phyloP scores from a whole-genome alignment of 768 basidiomycete genomes.

The Auriscalpium microsporum region DNA sequence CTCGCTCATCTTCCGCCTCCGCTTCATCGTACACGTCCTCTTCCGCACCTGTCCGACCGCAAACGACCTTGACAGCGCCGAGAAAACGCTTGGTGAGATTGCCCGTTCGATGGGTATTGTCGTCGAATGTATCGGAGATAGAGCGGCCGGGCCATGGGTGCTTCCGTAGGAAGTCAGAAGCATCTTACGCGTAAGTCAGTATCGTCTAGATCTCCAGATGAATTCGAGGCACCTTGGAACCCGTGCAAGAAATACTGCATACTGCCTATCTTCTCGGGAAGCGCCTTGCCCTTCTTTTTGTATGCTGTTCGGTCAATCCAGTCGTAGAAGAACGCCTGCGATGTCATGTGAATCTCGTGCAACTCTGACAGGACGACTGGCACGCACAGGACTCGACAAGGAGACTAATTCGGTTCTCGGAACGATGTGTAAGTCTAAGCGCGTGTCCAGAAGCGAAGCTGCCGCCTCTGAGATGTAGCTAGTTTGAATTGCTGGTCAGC shows the following conservation, averaged over 20 bases:
- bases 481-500: neutral
- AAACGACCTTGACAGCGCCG: constrained; percentile 67
- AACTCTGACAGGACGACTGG: neutral
- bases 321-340: constrained; percentile 79
- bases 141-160: constrained; percentile 86
- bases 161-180: constrained; percentile 77
- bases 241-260: constrained; percentile 87
- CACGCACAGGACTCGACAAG: constrained; percentile 56
- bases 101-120: constrained; percentile 70
- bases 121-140: constrained; percentile 79
- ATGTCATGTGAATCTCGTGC: neutral
- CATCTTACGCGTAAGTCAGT: constrained; percentile 40
- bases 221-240: constrained; percentile 47
- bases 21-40: constrained; percentile 56
- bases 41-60: constrained; percentile 72
- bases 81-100: constrained; percentile 59
- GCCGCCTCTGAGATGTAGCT: constrained; percentile 89
- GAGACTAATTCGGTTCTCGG: constrained; percentile 80
- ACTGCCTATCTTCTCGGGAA: constrained; percentile 86
- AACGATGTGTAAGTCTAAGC: constrained; percentile 71
- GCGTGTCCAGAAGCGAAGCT: constrained; percentile 72
- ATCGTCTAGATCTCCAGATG: neutral
- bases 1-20: constrained; percentile 68
- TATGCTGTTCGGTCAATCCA: constrained; percentile 78
- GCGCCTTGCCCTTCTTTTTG: constrained; percentile 66